phyloP scores from a whole-genome alignment of 208 protist genomes.

The Phytomonas sp. region DNA sequence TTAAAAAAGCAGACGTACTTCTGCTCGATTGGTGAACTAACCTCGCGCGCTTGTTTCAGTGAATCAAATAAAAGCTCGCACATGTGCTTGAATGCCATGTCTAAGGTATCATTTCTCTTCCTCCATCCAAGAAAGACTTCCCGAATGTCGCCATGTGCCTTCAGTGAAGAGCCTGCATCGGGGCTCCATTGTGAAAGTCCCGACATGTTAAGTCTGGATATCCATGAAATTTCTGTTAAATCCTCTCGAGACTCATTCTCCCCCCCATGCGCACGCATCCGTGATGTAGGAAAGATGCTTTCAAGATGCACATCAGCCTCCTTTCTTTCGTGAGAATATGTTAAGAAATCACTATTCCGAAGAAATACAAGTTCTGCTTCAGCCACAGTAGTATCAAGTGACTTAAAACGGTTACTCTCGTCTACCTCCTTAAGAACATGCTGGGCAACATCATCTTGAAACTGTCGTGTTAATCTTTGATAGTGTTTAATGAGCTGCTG shows the following conservation, averaged over 20 bases:
- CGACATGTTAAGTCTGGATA: not conserved
- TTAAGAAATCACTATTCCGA: not conserved
- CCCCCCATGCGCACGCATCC: not conserved
- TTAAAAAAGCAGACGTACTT: not conserved
- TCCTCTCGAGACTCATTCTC: not conserved
- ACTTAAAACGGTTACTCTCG: not conserved
- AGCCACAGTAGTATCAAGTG: not conserved
- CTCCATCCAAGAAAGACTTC: not conserved
- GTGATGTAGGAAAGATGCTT: not conserved
- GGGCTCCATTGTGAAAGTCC: not conserved
- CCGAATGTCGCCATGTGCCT: not conserved
- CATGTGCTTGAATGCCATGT: not conserved
- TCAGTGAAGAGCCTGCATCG: not conserved
- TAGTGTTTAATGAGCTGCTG: not conserved
- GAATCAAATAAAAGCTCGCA: not conserved
- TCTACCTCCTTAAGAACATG: not conserved
- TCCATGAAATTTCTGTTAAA: not conserved
- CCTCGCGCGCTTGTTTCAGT: not conserved
- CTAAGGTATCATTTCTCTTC: not conserved
- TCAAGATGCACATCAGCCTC: not conserved
- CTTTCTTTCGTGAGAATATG: not conserved
- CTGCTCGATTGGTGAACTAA: not conserved
- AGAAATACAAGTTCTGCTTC: not conserved
- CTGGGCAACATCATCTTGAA: not conserved
- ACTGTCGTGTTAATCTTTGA: not conserved